Evolutionary conservation across 129 eudicot species (phyloP).

Genomic region (Tanacetum coccineum): DNA sequence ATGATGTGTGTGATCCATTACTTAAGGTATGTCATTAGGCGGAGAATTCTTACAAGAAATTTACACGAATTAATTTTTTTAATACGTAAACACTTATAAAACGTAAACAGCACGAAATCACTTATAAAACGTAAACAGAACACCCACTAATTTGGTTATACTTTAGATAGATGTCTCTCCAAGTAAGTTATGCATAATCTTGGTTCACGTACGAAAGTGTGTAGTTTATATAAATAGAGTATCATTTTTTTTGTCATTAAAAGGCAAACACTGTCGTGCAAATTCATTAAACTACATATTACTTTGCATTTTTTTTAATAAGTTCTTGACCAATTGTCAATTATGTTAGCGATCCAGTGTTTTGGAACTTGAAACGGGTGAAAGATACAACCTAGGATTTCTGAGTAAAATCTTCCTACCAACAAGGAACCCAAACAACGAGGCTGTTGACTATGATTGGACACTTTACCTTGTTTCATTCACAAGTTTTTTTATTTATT

Average conservation of each 20-base stretch:
- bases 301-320: neutral
- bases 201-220: neutral
- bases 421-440: neutral
- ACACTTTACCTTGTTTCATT: slow-evolving; percentile 16
- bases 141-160: no score
- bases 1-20: slow-evolving; percentile 31
- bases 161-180: no score
- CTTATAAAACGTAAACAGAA: neutral
- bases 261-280: neutral
- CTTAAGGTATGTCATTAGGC: slow-evolving; percentile 14
- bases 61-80: neutral
- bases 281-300: slow-evolving; percentile 9
- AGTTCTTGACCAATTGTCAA: slow-evolving; percentile 1
- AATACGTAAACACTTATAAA: no score
- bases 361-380: neutral
- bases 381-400: slow-evolving; percentile 25
- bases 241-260: neutral
- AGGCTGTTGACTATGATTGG: slow-evolving; percentile 6
- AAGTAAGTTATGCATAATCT: neutral
- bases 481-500: no score
- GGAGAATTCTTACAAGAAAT: neutral
- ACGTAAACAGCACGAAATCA: neutral
- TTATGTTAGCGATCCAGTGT: slow-evolving; percentile 4
- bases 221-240: neutral
- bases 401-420: neutral